Evolutionary conservation across 2,329 filamentous ascomycete genomes (phyloP).

Genomic region (Lecanicillium sp.): DNA sequence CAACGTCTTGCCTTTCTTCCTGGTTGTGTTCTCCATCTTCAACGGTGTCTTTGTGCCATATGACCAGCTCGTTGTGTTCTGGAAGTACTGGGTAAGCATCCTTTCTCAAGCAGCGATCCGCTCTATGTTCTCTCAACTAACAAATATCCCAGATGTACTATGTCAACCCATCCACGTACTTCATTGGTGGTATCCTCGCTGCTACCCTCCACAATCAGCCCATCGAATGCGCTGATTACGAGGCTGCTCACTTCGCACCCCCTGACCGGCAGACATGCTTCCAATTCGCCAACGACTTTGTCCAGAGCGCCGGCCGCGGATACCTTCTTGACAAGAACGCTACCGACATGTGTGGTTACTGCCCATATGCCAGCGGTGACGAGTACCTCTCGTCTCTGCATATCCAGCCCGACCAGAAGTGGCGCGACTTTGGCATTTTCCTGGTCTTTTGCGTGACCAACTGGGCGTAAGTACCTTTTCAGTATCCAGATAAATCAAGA

Average conservation of each 20-base stretch:
- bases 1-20: slow-evolving; percentile 72
- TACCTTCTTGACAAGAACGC: slow-evolving; percentile 57
- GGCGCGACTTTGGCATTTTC: slow-evolving; percentile 65
- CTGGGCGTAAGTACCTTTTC: slow-evolving; percentile 37
- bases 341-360: slow-evolving; percentile 58
- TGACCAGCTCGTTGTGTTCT: slow-evolving; percentile 57
- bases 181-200: slow-evolving; percentile 62
- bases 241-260: slow-evolving; percentile 43
- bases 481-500: not conserved
- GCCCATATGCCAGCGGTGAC: slow-evolving; percentile 47
- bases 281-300: slow-evolving; percentile 56
- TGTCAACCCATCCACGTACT: slow-evolving; percentile 62
- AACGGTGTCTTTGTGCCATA: slow-evolving; percentile 72
- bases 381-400: slow-evolving; percentile 57
- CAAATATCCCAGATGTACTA: slow-evolving; percentile 46
- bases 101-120: too few species aligned
- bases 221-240: slow-evolving; percentile 37
- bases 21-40: slow-evolving; percentile 69
- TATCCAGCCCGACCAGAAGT: slow-evolving; percentile 50
- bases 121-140: not conserved
- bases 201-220: slow-evolving; percentile 47
- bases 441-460: slow-evolving; percentile 63
- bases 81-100: slow-evolving; percentile 52
- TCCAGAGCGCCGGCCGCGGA: slow-evolving; percentile 38
- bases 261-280: slow-evolving; percentile 58